These are phyloP conservation scores for Zymoseptoria ardabiliae DNA, from an alignment of 2,329 filamentous ascomycete genomes.

Conservation along the genomic window DNA sequence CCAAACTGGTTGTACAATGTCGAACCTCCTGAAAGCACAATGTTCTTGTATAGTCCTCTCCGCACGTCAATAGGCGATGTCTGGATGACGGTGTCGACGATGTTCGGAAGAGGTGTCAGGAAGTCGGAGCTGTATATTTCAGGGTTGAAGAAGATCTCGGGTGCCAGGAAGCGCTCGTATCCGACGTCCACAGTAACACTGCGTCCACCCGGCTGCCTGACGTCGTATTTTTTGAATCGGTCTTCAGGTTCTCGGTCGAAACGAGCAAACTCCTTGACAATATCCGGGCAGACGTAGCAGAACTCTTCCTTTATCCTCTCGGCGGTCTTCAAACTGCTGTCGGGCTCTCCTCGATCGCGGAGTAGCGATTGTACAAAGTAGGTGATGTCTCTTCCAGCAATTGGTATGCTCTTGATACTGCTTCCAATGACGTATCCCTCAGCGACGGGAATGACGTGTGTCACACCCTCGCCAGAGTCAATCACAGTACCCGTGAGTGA, in stretches of 20 bases:
- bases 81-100: conserved; percentile 95
- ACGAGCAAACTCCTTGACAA: conserved; percentile 94
- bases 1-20: conserved; percentile 99
- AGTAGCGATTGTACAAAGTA: conserved; percentile 97
- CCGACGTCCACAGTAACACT: conserved; percentile 84
- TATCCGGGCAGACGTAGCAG: conserved; percentile 97
- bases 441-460: conserved; percentile 95
- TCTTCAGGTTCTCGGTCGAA: conserved; percentile 84
- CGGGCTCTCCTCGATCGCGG: conserved; percentile 90
- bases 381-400: conserved; percentile 95
- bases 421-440: conserved; percentile 99
- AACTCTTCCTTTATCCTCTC: conserved; percentile 98
- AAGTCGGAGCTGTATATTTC: conserved; percentile 99
- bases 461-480: conserved; percentile 97
- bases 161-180: conserved; percentile 95
- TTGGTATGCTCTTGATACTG: conserved; percentile 97
- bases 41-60: conserved; percentile 98
- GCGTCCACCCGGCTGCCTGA: conserved; percentile 77
- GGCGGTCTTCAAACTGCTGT: conserved; percentile 93
- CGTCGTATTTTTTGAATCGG: conserved; percentile 82
- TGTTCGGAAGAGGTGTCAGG: conserved; percentile 84
- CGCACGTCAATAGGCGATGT: conserved; percentile 96
- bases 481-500: conserved; percentile 97
- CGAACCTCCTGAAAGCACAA: conserved; percentile 92
- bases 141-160: conserved; percentile 99